These are phyloP conservation scores for Nakazawaea holstii DNA, from an alignment of 805 yeast species.

Conservation along the genomic window DNA sequence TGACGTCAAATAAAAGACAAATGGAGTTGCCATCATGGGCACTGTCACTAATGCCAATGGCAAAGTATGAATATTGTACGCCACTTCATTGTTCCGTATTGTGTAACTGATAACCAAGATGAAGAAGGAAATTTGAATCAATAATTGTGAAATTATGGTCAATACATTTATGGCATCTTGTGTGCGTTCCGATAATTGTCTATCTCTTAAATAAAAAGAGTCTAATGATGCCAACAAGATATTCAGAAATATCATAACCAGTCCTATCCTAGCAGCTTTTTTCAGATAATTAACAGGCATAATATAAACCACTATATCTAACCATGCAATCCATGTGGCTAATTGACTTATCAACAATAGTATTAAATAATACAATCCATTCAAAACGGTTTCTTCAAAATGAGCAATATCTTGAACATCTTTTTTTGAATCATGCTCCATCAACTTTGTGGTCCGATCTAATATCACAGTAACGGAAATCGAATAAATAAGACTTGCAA, in stretches of 20 bases:
- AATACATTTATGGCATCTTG: neutral
- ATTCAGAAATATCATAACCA: slow-evolving; percentile 24
- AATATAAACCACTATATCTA: slow-evolving; percentile 42
- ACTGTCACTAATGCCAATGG: slow-evolving; percentile 41
- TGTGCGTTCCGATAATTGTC: no score
- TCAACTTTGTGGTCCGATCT: slow-evolving; percentile 35
- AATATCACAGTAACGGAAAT: slow-evolving; percentile 48
- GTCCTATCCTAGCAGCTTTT: slow-evolving; percentile 26
- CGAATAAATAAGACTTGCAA: slow-evolving; percentile 55
- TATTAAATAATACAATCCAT: slow-evolving; percentile 30
- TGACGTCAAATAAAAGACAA: slow-evolving; percentile 23
- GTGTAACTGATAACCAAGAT: slow-evolving; percentile 1
- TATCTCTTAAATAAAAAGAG: slow-evolving; percentile 12
- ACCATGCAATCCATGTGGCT: slow-evolving; percentile 48
- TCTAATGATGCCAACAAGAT: slow-evolving; percentile 18
- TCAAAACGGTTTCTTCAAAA: slow-evolving; percentile 33
- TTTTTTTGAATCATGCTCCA: slow-evolving; percentile 42
- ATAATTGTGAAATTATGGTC: slow-evolving; percentile 2
- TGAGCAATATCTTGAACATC: slow-evolving; percentile 49
- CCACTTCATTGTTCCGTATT: slow-evolving; percentile 21
- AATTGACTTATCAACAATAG: slow-evolving; percentile 35
- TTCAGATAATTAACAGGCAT: slow-evolving; percentile 25
- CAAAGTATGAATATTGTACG: slow-evolving; percentile 40
- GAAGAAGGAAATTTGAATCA: slow-evolving; percentile 6
- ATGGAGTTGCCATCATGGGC: slow-evolving; percentile 30